Conservation (phyloP, 2,329 filamentous ascomycete genomes). For the Chalara sp. region DNA sequence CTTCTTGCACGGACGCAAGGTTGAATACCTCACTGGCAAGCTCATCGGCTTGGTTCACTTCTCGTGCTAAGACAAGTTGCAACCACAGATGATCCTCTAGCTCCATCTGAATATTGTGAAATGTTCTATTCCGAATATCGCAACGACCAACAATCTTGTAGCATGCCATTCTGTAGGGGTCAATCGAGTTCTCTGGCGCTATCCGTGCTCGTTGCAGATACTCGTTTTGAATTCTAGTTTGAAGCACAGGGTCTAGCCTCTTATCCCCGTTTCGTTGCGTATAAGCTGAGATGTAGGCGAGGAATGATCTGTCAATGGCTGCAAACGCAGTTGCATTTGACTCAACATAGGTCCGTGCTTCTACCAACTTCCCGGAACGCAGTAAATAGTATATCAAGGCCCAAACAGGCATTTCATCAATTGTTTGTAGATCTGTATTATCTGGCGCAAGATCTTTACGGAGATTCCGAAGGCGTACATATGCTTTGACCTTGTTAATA, state of each 20-base stretch:
- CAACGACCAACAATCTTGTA: constrained; percentile 93
- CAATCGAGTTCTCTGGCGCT: constrained; percentile 77
- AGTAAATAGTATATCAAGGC: constrained; percentile 89
- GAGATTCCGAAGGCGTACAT: constrained; percentile 72
- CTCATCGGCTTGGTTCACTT: constrained; percentile 56
- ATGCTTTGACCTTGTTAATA: constrained; percentile 86
- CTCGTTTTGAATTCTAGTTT: constrained; percentile 83
- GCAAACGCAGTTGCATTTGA: constrained; percentile 75
- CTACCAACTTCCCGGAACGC: constrained; percentile 73
- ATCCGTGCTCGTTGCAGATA: constrained; percentile 81
- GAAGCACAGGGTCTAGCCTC: constrained; percentile 68
- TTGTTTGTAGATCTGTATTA: constrained; percentile 70
- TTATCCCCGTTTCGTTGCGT: constrained; percentile 64
- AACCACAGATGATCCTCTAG: constrained; percentile 69
- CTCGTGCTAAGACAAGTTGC: constrained; percentile 62
- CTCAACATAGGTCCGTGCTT: constrained; percentile 82
- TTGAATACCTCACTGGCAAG: constrained; percentile 61
- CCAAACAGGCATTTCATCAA: constrained; percentile 84
- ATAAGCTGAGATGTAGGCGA: constrained; percentile 80
- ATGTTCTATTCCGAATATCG: constrained; percentile 56
- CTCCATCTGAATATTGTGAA: constrained; percentile 48
- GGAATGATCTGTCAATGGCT: constrained; percentile 84
- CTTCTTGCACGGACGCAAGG: constrained; percentile 63
- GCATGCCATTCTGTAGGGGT: constrained; percentile 93
- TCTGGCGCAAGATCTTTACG: constrained; percentile 82